Conservation (phyloP, 2,329 filamentous ascomycete species). For the Trichophyton verrucosum region DNA sequence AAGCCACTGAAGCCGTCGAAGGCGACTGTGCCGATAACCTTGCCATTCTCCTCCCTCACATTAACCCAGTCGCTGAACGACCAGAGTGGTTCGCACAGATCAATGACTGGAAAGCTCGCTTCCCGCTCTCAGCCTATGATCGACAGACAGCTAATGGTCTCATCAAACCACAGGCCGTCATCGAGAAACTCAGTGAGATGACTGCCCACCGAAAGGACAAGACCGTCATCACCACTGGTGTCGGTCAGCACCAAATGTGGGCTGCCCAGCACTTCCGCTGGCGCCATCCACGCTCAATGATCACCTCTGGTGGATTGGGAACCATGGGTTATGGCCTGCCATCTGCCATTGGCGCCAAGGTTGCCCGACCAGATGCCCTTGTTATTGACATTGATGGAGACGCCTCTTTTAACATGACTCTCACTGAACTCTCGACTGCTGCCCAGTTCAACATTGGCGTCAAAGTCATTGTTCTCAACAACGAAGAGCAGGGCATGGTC, state of each 20-base stretch:
- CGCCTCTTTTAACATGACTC: constrained; percentile 98
- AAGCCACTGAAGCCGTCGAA: constrained; percentile 89
- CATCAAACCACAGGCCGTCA: constrained; percentile 90
- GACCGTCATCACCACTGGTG: constrained; percentile 83
- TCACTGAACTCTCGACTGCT: constrained; percentile 86
- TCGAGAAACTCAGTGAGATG: constrained; percentile 77
- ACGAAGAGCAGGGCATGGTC: constrained; percentile 97
- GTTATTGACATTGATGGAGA: constrained; percentile 96
- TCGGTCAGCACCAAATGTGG: constrained; percentile 99
- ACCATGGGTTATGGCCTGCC: constrained; percentile 96
- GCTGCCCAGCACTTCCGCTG: constrained; percentile 92
- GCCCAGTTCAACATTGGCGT: constrained; percentile 93
- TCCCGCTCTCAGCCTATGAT: constrained; percentile 74
- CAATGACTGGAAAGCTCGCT: constrained; percentile 77
- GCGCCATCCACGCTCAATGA: constrained; percentile 82
- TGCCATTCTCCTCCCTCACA: constrained; percentile 56
- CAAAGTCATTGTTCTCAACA: constrained; percentile 91
- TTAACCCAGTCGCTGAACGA: constrained; percentile 54
- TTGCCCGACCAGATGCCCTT: constrained; percentile 64
- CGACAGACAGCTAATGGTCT: constrained; percentile 59
- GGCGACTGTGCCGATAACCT: constrained; percentile 81
- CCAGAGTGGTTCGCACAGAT: constrained; percentile 86
- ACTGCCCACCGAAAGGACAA: constrained; percentile 67
- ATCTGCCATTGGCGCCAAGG: constrained; percentile 89
- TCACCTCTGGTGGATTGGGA: constrained; percentile 89